These are phyloP conservation scores for Butyriboletus appendiculatus DNA, from an alignment of 1,284 basidiomycete species.

Conservation along the genomic window DNA sequence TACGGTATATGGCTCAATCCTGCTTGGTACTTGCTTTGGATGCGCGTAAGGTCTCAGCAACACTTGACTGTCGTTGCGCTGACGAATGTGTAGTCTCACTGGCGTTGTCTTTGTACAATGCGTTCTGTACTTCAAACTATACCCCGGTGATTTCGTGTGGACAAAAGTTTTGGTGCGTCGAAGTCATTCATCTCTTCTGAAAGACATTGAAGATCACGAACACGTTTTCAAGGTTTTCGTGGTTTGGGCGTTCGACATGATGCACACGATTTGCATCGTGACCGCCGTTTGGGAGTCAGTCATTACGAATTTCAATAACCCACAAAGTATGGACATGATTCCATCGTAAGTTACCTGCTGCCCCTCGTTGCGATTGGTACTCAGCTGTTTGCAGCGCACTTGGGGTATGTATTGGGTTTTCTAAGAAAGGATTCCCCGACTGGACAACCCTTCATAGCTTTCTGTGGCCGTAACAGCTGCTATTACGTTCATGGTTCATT, in stretches of 20 bases:
- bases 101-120: constrained; percentile 48
- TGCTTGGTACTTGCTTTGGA: constrained; percentile 33
- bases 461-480: constrained; percentile 32
- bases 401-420: constrained; percentile 19
- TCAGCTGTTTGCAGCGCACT: constrained; percentile 20
- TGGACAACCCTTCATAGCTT: constrained; percentile 16
- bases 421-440: not conserved
- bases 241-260: constrained; percentile 33
- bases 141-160: constrained; percentile 36
- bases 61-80: not conserved
- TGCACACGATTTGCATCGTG: constrained; percentile 34
- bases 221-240: constrained; percentile 24
- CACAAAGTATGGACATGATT: constrained; percentile 30
- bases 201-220: constrained; percentile 15
- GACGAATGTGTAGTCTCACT: constrained; percentile 39
- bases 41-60: constrained; percentile 21
- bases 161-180: constrained; percentile 42
- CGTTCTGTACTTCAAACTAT: constrained; percentile 46
- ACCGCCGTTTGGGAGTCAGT: constrained; percentile 31
- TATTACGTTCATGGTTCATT: constrained; percentile 36
- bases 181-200: constrained; percentile 5
- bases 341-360: constrained; percentile 22
- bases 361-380: not conserved
- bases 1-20: constrained; percentile 32
- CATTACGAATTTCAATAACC: constrained; percentile 28